Evolutionary conservation across 208 protist genomes (phyloP).

Genomic region (Angomonas deanei): DNA sequence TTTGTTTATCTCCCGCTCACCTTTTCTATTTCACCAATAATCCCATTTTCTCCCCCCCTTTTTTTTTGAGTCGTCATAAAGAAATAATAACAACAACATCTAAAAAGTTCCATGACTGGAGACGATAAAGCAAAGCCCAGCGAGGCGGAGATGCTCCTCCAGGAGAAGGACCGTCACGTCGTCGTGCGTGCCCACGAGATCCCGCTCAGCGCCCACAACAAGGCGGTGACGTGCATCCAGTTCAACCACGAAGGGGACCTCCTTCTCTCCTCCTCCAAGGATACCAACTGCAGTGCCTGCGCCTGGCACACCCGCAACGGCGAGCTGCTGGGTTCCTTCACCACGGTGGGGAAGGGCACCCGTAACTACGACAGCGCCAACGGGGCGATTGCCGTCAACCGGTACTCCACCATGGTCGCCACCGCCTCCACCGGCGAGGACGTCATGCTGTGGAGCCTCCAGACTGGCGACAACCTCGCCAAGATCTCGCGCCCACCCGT

Average conservation of each 20-base stretch:
- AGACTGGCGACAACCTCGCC: constrained; percentile 86
- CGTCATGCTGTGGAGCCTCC: constrained; percentile 85
- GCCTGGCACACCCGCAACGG: constrained; percentile 93
- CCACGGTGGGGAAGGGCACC: constrained; percentile 61
- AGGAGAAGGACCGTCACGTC: neutral
- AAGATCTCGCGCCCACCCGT: constrained; percentile 37
- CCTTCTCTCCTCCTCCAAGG: constrained; percentile 94
- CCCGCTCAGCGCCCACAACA: constrained; percentile 87
- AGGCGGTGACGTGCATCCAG: constrained; percentile 89
- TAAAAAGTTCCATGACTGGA: neutral
- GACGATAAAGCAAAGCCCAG: neutral
- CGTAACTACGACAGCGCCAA: constrained; percentile 82
- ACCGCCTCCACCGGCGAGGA: constrained; percentile 77
- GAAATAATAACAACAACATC: neutral
- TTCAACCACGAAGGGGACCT: constrained; percentile 98
- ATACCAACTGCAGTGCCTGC: constrained; percentile 81
- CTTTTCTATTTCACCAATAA: neutral
- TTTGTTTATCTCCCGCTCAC: neutral
- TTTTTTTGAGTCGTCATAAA: neutral
- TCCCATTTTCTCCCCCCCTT: neutral
- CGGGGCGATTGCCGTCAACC: constrained; percentile 91
- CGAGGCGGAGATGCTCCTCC: neutral
- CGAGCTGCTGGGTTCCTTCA: constrained; percentile 95
- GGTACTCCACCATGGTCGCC: constrained; percentile 77
- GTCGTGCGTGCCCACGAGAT: constrained; percentile 26